A percentile compares a stretch with the other conserved stretches of the same genome.
phyloP scores from a whole-genome alignment of 306 rosid species.

The Sicyos edulis region DNA sequence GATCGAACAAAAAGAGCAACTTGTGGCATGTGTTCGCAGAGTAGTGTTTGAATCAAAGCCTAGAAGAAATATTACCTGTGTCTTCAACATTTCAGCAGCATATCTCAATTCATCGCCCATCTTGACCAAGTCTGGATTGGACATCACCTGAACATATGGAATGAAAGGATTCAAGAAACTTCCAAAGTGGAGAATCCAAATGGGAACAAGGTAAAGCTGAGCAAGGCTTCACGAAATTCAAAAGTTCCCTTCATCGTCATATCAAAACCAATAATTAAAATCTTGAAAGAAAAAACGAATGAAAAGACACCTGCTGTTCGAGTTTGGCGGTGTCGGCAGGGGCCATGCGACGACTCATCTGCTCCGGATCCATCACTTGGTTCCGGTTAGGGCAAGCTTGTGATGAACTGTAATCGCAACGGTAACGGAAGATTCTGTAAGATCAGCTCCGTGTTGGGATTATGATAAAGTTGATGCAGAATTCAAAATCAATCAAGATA shows the following conservation, averaged over 20 bases:
- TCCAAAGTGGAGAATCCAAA: neutral
- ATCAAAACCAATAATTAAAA: too few species aligned
- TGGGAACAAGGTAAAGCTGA: neutral
- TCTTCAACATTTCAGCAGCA: constrained; percentile 88
- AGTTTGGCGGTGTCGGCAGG: constrained; percentile 82
- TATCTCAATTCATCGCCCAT: constrained; percentile 82
- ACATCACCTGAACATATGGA: constrained; percentile 59
- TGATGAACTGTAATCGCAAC: neutral
- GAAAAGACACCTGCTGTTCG: constrained; percentile 64
- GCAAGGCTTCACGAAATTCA: too few species aligned
- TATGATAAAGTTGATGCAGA: neutral
- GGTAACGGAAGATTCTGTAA: neutral
- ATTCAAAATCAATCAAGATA: neutral
- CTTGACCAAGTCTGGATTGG: constrained; percentile 82
- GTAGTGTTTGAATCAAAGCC: constrained; percentile 1
- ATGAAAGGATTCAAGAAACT: neutral
- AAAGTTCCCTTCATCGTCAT: too few species aligned
- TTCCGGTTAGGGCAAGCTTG: neutral
- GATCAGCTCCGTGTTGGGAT: neutral
- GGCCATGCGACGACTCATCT: constrained; percentile 98
- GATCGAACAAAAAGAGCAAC: neutral
- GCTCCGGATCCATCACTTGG: constrained; percentile 88
- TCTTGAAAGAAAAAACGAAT: neutral
- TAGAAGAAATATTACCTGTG: constrained; percentile 40
- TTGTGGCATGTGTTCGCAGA: neutral